phyloP scores from a whole-genome alignment of 352 stramenopile species.

The Phytophthora sansomeana region DNA sequence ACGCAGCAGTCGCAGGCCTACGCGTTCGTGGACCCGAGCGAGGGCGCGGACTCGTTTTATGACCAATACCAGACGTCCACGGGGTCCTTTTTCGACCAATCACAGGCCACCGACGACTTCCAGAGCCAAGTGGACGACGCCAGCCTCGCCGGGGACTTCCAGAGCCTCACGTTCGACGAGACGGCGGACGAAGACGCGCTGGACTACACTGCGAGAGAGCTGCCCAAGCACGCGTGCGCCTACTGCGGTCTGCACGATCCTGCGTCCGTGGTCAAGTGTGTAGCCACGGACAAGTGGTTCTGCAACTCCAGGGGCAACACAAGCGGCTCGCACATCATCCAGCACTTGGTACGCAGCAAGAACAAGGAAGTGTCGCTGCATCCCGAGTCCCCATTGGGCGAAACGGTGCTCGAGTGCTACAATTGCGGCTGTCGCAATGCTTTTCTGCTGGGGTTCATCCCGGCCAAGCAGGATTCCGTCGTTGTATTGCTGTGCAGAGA shows the following conservation, averaged over 20 bases:
- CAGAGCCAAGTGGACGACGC: slow-evolving; percentile 52
- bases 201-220: slow-evolving; percentile 72
- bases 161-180: slow-evolving; percentile 77
- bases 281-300: slow-evolving; percentile 98
- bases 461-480: slow-evolving; percentile 95
- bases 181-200: slow-evolving; percentile 71
- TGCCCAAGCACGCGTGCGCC: slow-evolving; percentile 93
- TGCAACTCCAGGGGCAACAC: slow-evolving; percentile 97
- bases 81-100: slow-evolving; percentile 44
- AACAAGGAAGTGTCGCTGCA: slow-evolving; percentile 93
- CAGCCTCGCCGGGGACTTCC: slow-evolving; percentile 58
- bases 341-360: slow-evolving; percentile 97
- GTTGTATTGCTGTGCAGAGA: slow-evolving; percentile 98
- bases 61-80: slow-evolving; percentile 61
- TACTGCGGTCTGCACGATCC: slow-evolving; percentile 99
- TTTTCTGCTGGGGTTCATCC: slow-evolving; percentile 99
- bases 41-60: slow-evolving; percentile 58
- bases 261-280: slow-evolving; percentile 96
- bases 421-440: slow-evolving; percentile 99
- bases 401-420: slow-evolving; percentile 99
- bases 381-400: slow-evolving; percentile 95
- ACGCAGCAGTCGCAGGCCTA: slow-evolving; percentile 66
- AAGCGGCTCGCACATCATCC: slow-evolving; percentile 97
- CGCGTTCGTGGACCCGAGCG: slow-evolving; percentile 76
- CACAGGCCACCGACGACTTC: slow-evolving; percentile 33